phyloP scores from a whole-genome alignment of 2,329 filamentous ascomycete genomes.

The Decorospora gaudefroyi region DNA sequence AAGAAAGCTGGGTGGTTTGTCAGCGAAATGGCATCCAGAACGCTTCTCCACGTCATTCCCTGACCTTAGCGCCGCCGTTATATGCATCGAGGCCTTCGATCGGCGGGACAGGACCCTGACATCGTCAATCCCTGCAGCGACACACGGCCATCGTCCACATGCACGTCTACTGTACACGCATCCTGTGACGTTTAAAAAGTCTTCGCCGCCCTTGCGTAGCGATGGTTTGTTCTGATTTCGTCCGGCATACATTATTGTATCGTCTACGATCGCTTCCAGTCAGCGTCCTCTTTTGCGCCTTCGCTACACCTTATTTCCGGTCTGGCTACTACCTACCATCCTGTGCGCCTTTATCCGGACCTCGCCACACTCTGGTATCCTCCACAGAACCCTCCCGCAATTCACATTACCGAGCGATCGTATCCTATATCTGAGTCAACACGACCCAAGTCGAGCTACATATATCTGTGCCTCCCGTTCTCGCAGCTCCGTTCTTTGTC shows the following conservation, averaged over 20 bases:
- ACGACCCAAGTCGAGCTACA: slow-evolving; percentile 13
- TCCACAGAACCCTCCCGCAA: slow-evolving; percentile 5
- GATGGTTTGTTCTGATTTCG: slow-evolving; percentile 5
- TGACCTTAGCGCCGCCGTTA: slow-evolving; percentile 25
- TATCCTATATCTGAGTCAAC: slow-evolving; percentile 15
- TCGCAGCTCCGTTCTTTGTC: not conserved
- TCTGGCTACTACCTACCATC: slow-evolving; percentile 1
- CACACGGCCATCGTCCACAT: slow-evolving; percentile 26
- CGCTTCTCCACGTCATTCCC: slow-evolving; percentile 26
- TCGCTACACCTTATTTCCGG: slow-evolving; percentile 2
- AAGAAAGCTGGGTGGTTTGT: slow-evolving; percentile 10
- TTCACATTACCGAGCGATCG: slow-evolving; percentile 14
- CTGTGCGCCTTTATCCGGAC: slow-evolving; percentile 7
- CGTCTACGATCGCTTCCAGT: slow-evolving; percentile 1
- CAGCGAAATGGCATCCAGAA: slow-evolving; percentile 24
- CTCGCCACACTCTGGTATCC: slow-evolving; percentile 16
- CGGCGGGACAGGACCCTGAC: slow-evolving; percentile 28
- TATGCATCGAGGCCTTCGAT: slow-evolving; percentile 36
- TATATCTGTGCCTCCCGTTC: slow-evolving; percentile 11
- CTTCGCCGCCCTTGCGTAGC: slow-evolving; percentile 16
- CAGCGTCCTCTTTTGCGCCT: slow-evolving; percentile 1
- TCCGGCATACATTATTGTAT: no score
- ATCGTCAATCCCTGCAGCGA: slow-evolving; percentile 14
- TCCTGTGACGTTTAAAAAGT: slow-evolving; percentile 22
- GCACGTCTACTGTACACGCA: slow-evolving; percentile 20